Base-by-base conservation (phyloP, 2,329 filamentous ascomycete species). In the Ophiostoma pallidulum region DNA sequence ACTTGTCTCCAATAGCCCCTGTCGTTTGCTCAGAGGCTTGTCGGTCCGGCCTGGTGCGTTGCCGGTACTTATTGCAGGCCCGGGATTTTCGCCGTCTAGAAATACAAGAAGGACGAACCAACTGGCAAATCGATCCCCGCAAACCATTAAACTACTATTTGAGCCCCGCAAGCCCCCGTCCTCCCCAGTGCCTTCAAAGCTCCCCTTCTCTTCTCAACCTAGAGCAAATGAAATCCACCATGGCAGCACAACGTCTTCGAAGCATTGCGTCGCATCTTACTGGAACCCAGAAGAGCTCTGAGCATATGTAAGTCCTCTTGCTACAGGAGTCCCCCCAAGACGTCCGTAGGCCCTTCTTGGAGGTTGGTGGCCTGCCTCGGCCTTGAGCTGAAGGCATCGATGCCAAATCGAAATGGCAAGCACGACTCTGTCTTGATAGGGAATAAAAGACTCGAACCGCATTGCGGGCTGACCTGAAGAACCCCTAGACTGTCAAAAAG, bases 401-500 rank as follows among this genome's bases (percentile, higher is more conserved):
- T n/a, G n/a, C n/a, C n/a, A n/a, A n/a, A n/a, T n/a, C n/a, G n/a
- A n/a, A n/a, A n/a, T n/a, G n/a, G n/a, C n/a, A n/a, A n/a, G n/a
- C n/a, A n/a, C n/a, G n/a, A n/a, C n/a, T n/a, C n/a, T n/a, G n/a
- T n/a, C n/a, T n/a, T n/a, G n/a, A n/a, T n/a, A n/a, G n/a, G n/a
- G n/a, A n/a, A n/a, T n/a, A n/a, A n/a, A n/a, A n/a, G n/a, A n/a
- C n/a, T n/a, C n/a, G n/a, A n/a, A n/a, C n/a, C n/a, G n/a, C n/a
- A n/a, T n/a, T 28, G 31, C 13, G 14, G 31, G 31, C n/a, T 33
- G 14, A 33, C 31, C 5, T 13, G n/a, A 13, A 33, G n/a, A 13
- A 33, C 7, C 31, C 7, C 13, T 14, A 33, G 31, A 4, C 13
- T 33, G n/a, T 13, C 86, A 57, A 90, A 96, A 74, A 94, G 94